Percentiles rank a stretch among this genome's conserved stretches.
Conservation (phyloP, 179 eudicot species). For the Corrigiola litoralis region DNA sequence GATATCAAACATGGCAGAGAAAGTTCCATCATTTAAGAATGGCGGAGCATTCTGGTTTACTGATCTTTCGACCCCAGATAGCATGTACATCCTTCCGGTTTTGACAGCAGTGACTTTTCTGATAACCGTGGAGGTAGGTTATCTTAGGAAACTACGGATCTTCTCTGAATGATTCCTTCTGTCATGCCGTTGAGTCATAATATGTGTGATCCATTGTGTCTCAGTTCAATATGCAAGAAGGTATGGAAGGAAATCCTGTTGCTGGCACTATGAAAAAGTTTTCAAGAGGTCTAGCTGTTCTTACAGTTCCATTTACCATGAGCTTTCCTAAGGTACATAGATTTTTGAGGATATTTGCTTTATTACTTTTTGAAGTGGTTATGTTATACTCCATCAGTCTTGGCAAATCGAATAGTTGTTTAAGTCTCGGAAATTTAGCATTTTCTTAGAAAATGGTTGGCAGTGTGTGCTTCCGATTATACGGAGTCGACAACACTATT, state of each 20-base stretch:
- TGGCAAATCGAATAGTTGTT: not conserved
- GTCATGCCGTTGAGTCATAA: not conserved
- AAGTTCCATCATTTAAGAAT: slow-evolving; percentile 76
- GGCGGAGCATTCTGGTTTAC: slow-evolving; percentile 91
- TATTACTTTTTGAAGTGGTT: not conserved
- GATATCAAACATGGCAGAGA: slow-evolving; percentile 82
- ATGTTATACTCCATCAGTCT: not conserved
- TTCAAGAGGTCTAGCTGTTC: slow-evolving; percentile 68
- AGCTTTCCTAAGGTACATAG: slow-evolving; percentile 66
- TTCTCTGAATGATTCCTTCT: not conserved
- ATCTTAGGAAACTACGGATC: not conserved
- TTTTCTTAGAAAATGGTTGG: too few relatives aligned
- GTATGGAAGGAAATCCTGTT: slow-evolving; percentile 92
- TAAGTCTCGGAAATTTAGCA: not conserved
- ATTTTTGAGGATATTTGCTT: not conserved
- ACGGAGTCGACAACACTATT: too few relatives aligned
- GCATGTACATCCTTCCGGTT: slow-evolving; percentile 62
- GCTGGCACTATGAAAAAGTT: slow-evolving; percentile 82
- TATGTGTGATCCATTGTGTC: slow-evolving; percentile 14
- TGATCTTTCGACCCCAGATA: slow-evolving; percentile 85
- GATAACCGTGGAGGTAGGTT: slow-evolving; percentile 71
- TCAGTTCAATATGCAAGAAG: slow-evolving; percentile 91
- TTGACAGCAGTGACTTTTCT: slow-evolving; percentile 65
- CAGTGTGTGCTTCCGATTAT: too few relatives aligned
- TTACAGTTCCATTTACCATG: slow-evolving; percentile 78